phyloP scores from a whole-genome alignment of 305 asterid species.

The Solanum hybrid region DNA sequence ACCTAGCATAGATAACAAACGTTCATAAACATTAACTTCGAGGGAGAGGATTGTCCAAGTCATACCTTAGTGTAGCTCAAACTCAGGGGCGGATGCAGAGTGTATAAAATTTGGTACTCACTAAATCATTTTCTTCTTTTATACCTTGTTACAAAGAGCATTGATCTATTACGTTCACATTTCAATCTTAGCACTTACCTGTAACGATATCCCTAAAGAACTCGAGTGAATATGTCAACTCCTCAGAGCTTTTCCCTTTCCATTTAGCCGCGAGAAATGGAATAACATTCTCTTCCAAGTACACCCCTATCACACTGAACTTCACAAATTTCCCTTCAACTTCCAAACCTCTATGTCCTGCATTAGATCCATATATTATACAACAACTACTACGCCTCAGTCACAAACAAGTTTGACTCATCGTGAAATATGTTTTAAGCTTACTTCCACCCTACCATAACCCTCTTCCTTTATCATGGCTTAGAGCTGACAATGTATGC shows the following conservation, averaged over 20 bases:
- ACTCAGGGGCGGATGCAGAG: background rate
- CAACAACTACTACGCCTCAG: background rate
- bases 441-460: background rate
- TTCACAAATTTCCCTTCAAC: constrained; percentile 56
- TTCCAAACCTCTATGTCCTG: constrained; percentile 71
- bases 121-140: background rate
- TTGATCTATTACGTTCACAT: background rate
- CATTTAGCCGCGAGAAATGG: constrained; percentile 52
- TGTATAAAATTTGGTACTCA: background rate
- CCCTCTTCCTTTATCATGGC: background rate
- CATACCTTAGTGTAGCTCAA: background rate
- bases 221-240: constrained; percentile 49
- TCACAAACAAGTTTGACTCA: background rate
- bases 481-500: background rate
- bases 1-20: constrained; percentile 24
- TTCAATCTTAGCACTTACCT: constrained; percentile 24
- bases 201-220: constrained; percentile 57
- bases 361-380: background rate
- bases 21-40: background rate
- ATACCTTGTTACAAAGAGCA: too few species aligned
- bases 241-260: constrained; percentile 59
- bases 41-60: background rate
- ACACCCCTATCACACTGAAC: constrained; percentile 73
- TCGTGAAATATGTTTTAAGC: background rate
- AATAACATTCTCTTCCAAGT: constrained; percentile 48